These are phyloP conservation scores for Fusarium sacchari DNA, from an alignment of 2,329 filamentous ascomycete species.

Conservation along the genomic window DNA sequence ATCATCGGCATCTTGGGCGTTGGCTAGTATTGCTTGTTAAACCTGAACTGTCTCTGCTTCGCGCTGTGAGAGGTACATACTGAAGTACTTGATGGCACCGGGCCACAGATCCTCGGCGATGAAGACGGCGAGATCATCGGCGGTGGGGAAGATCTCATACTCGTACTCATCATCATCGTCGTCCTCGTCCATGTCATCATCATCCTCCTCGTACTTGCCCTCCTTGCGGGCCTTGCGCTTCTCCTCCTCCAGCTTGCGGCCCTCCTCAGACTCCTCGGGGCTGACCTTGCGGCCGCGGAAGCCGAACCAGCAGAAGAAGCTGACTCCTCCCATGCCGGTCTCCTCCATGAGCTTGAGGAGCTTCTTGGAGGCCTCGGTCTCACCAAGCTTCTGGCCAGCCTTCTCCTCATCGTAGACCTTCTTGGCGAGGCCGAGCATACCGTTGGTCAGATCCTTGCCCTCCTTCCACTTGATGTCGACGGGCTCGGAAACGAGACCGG, in stretches of 20 bases:
- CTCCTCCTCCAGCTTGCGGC: slow-evolving; percentile 69
- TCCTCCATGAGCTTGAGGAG: slow-evolving; percentile 66
- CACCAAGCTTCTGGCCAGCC: slow-evolving; percentile 54
- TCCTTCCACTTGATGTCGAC: slow-evolving; percentile 87
- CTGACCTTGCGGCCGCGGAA: slow-evolving; percentile 77
- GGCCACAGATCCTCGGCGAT: slow-evolving; percentile 91
- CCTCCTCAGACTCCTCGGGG: slow-evolving; percentile 75
- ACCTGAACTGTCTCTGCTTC: slow-evolving; percentile 2
- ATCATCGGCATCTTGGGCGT: slow-evolving; percentile 73
- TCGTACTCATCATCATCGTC: slow-evolving; percentile 72
- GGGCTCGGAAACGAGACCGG: slow-evolving; percentile 86
- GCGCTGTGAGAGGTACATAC: slow-evolving; percentile 63
- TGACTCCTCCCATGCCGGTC: slow-evolving; percentile 71
- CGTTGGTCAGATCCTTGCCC: slow-evolving; percentile 83
- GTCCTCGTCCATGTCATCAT: slow-evolving; percentile 61
- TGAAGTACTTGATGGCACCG: slow-evolving; percentile 89
- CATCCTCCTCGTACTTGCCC: slow-evolving; percentile 58
- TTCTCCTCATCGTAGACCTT: slow-evolving; percentile 72
- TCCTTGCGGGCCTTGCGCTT: slow-evolving; percentile 60
- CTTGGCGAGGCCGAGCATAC: slow-evolving; percentile 78
- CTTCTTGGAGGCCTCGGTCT: slow-evolving; percentile 60
- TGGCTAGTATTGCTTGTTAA: slow-evolving; percentile 49
- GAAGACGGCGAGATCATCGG: slow-evolving; percentile 82
- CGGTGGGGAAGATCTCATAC: slow-evolving; percentile 87
- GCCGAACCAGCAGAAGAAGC: slow-evolving; percentile 92